Percentiles rank a stretch among this genome's conserved stretches.
Conservation (phyloP, 2,329 filamentous ascomycete species). For the Fonsecaea erecta region DNA sequence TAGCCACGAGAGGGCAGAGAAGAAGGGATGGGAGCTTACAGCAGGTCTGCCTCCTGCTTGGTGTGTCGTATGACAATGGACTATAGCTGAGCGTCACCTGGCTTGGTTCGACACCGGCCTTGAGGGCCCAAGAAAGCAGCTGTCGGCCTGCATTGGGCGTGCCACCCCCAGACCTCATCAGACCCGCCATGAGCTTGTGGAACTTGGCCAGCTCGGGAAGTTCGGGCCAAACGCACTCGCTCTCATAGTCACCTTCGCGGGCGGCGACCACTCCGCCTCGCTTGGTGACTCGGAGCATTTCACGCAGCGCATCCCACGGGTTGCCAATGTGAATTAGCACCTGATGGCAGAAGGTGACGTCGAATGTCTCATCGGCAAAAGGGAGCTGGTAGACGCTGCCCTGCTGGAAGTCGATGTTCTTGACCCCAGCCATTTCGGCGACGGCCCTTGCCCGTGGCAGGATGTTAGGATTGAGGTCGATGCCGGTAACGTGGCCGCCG, state of each 20-base stretch:
- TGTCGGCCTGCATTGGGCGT: conserved; percentile 32
- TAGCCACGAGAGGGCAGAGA: conserved; percentile 28
- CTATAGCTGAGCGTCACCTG: conserved; percentile 42
- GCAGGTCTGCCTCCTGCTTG: conserved; percentile 40
- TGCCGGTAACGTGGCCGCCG: conserved; percentile 47
- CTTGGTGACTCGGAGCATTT: conserved; percentile 46
- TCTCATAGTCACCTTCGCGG: conserved; percentile 39
- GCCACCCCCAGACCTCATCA: conserved; percentile 35
- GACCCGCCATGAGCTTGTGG: conserved; percentile 35
- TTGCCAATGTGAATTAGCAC: conserved; percentile 50
- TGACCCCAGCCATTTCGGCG: conserved; percentile 40
- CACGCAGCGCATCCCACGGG: conserved; percentile 28
- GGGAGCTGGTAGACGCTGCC: conserved; percentile 47
- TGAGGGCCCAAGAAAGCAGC: conserved; percentile 43
- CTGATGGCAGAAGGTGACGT: conserved; percentile 52
- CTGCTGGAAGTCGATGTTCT: conserved; percentile 42
- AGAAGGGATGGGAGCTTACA: conserved; percentile 28
- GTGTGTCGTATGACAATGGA: conserved; percentile 39
- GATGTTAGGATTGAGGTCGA: conserved; percentile 47
- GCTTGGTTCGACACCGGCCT: conserved; percentile 42
- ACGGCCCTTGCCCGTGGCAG: conserved; percentile 41
- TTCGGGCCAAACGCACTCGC: conserved; percentile 43
- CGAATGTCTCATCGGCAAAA: conserved; percentile 49
- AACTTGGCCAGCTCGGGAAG: conserved; percentile 42
- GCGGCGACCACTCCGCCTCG: conserved; percentile 50